A percentile compares a stretch with the other conserved stretches of the same genome.
Evolutionary conservation across 2,329 filamentous ascomycete species (phyloP).

Genomic region (Alternaria sp.): DNA sequence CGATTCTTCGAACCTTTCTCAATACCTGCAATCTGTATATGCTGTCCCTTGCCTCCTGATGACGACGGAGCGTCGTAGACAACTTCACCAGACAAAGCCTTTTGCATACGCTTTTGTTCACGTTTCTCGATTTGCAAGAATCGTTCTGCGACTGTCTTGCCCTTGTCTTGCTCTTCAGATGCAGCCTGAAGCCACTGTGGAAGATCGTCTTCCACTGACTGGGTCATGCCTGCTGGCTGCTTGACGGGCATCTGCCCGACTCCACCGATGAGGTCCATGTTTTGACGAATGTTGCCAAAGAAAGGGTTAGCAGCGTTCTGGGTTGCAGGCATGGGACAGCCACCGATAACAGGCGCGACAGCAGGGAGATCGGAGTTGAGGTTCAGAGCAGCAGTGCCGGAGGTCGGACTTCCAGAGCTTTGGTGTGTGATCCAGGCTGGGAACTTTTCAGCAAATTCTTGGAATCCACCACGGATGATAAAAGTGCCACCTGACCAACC

Average conservation of each 20-base stretch:
- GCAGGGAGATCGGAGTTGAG: conserved; percentile 52
- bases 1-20: conserved; percentile 95
- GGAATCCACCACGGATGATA: conserved; percentile 84
- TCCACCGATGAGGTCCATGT: conserved; percentile 92
- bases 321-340: conserved; percentile 79
- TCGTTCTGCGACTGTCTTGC: conserved; percentile 80
- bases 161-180: conserved; percentile 72
- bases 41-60: conserved; percentile 51
- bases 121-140: conserved; percentile 85
- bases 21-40: conserved; percentile 84
- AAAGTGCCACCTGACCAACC: conserved; percentile 77
- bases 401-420: conserved; percentile 49
- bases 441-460: conserved; percentile 72
- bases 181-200: conserved; percentile 81
- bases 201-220: conserved; percentile 61
- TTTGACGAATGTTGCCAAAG: conserved; percentile 95
- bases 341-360: conserved; percentile 83
- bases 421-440: conserved; percentile 63
- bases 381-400: conserved; percentile 33
- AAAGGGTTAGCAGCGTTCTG: conserved; percentile 82
- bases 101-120: conserved; percentile 92
- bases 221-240: conserved; percentile 62
- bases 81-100: conserved; percentile 72
- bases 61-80: conserved; percentile 58
- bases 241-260: conserved; percentile 80